These are phyloP conservation scores for Porogramme epimiltina DNA, from an alignment of 1,284 basidiomycete genomes.

Conservation along the genomic window DNA sequence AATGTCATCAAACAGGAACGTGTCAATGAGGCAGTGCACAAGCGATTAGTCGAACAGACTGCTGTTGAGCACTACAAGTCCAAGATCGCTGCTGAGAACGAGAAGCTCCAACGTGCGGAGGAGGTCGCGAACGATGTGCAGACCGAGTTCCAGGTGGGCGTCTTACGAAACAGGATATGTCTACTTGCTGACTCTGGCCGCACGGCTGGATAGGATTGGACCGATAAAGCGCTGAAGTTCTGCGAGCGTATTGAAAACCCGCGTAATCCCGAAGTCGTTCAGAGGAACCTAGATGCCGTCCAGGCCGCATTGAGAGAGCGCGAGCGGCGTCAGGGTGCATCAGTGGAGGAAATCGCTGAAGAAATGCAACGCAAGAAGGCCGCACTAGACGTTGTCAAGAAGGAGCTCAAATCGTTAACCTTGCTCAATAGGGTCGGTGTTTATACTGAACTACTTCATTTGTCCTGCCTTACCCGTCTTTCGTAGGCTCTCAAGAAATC, in stretches of 20 bases:
- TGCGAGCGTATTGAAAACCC: constrained; percentile 62
- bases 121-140: constrained; percentile 50
- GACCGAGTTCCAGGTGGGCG: constrained; percentile 58
- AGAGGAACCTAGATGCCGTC: constrained; percentile 64
- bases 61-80: constrained; percentile 45
- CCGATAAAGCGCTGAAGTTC: constrained; percentile 60
- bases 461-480: background rate
- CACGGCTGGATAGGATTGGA: constrained; percentile 57
- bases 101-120: constrained; percentile 38
- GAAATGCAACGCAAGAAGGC: constrained; percentile 67
- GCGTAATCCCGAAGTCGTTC: constrained; percentile 55
- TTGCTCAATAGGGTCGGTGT: constrained; percentile 59
- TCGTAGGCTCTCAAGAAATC: constrained; percentile 53
- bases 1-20: constrained; percentile 9
- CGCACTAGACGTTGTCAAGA: constrained; percentile 56
- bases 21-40: constrained; percentile 7
- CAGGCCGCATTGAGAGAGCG: constrained; percentile 70
- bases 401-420: constrained; percentile 63
- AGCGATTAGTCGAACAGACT: constrained; percentile 50
- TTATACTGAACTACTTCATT: background rate
- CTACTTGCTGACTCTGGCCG: background rate
- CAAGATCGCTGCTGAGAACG: constrained; percentile 38
- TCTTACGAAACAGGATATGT: background rate
- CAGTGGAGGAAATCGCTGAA: constrained; percentile 74
- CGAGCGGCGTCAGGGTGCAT: constrained; percentile 71